These are phyloP conservation scores for Auriscalpium orientale DNA, from an alignment of 768 basidiomycete species.

Conservation along the genomic window DNA sequence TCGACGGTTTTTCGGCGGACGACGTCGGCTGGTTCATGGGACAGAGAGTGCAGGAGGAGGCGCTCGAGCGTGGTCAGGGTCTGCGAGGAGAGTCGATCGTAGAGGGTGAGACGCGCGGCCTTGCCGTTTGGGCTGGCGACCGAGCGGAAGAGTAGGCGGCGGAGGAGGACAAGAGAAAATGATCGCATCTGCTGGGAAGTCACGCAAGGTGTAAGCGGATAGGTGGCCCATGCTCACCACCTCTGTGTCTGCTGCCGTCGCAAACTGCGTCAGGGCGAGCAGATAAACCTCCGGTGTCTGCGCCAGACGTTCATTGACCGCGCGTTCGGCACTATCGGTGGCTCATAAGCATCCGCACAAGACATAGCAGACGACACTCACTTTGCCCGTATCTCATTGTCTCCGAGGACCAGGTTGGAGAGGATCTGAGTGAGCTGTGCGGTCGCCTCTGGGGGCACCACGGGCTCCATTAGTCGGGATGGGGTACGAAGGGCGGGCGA, in stretches of 20 bases:
- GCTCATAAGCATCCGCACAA: neutral
- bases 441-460: slow-evolving; percentile 57
- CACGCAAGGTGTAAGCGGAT: too few species aligned
- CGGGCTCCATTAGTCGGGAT: slow-evolving; percentile 15
- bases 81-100: slow-evolving; percentile 66
- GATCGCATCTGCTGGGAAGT: slow-evolving; percentile 81
- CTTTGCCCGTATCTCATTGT: slow-evolving; percentile 76
- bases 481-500: too few species aligned
- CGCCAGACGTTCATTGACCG: slow-evolving; percentile 72
- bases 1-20: slow-evolving; percentile 72
- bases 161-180: slow-evolving; percentile 74
- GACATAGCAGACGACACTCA: slow-evolving; percentile 22
- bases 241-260: slow-evolving; percentile 69
- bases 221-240: too few species aligned
- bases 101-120: slow-evolving; percentile 53
- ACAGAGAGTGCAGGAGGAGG: slow-evolving; percentile 61
- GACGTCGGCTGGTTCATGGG: slow-evolving; percentile 47
- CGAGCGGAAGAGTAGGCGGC: slow-evolving; percentile 68
- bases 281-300: slow-evolving; percentile 76
- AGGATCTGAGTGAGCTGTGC: slow-evolving; percentile 76
- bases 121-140: too few species aligned
- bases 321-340: slow-evolving; percentile 58
- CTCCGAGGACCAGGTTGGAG: slow-evolving; percentile 75
- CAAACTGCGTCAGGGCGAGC: slow-evolving; percentile 72
- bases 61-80: slow-evolving; percentile 64